A percentile compares a stretch with the other conserved stretches of the same genome.
These are phyloP conservation scores for Cystobasidium slooffiae DNA, from an alignment of 1,284 basidiomycete species.

Conservation along the genomic window DNA sequence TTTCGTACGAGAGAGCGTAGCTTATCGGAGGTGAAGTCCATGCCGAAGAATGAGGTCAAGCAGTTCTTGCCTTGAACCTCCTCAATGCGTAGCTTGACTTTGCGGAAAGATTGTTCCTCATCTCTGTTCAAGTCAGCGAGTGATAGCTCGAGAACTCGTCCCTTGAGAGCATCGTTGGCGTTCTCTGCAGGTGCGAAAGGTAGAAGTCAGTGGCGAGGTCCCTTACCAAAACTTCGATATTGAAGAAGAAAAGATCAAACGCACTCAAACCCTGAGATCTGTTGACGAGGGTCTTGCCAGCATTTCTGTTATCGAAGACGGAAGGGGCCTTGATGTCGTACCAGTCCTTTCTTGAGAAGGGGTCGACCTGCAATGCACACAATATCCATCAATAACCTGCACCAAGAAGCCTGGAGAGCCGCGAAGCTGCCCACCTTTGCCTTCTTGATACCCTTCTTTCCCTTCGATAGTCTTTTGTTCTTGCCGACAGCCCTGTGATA, in stretches of 20 bases:
- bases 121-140: slow-evolving; percentile 99
- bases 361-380: slow-evolving; percentile 78
- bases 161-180: slow-evolving; percentile 97
- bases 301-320: slow-evolving; percentile 94
- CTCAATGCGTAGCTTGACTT: slow-evolving; percentile 97
- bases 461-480: slow-evolving; percentile 99
- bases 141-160: slow-evolving; percentile 94
- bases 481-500: slow-evolving; percentile 82
- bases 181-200: slow-evolving; percentile 69
- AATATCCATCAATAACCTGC: background rate
- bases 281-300: slow-evolving; percentile 99
- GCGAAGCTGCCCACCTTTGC: slow-evolving; percentile 66
- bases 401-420: background rate
- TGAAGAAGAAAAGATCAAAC: slow-evolving; percentile 57
- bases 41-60: slow-evolving; percentile 99
- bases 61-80: slow-evolving; percentile 99
- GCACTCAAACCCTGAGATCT: slow-evolving; percentile 95
- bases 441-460: slow-evolving; percentile 97
- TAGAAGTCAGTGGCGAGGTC: no score
- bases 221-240: background rate
- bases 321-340: slow-evolving; percentile 99
- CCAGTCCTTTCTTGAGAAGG: slow-evolving; percentile 99
- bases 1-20: slow-evolving; percentile 99
- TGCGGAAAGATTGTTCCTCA: slow-evolving; percentile 99
- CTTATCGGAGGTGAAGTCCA: slow-evolving; percentile 99